Percentiles rank a stretch among this genome's conserved stretches.
phyloP scores from a whole-genome alignment of 2,329 filamentous ascomycete species.

The Calonectria pseudoturangicola region DNA sequence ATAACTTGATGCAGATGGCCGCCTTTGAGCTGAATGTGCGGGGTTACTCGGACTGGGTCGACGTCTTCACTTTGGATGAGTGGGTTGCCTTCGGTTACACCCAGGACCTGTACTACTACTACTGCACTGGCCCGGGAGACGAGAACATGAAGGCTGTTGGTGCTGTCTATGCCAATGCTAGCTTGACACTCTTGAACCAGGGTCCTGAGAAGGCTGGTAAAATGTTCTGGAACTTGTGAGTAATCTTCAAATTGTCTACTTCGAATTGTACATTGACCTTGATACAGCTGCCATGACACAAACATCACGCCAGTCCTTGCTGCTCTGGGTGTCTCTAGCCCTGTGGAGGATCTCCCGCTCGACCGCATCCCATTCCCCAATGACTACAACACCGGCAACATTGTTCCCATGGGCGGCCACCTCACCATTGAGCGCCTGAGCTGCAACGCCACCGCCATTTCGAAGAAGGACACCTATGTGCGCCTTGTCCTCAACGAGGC shows the following conservation, averaged over 20 bases:
- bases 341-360: neutral
- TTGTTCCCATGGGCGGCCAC: constrained; percentile 12
- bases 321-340: neutral
- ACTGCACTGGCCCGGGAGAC: constrained; percentile 1
- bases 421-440: constrained; percentile 8
- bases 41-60: constrained; percentile 7
- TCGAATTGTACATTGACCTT: neutral
- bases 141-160: constrained; percentile 3
- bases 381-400: constrained; percentile 4
- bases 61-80: constrained; percentile 18
- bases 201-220: constrained; percentile 7
- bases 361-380: neutral
- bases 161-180: neutral
- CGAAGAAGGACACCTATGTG: neutral
- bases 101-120: constrained; percentile 3
- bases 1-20: constrained; percentile 11
- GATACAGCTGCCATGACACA: neutral
- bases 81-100: constrained; percentile 10
- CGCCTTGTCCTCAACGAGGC: constrained; percentile 19
- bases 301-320: constrained; percentile 8
- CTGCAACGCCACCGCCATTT: neutral
- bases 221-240: constrained; percentile 21
- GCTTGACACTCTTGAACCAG: neutral
- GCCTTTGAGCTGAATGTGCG: constrained; percentile 15
- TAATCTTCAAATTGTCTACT: neutral